phyloP scores from a whole-genome alignment of 2,329 filamentous ascomycete species.

The Phialophora chinensis region DNA sequence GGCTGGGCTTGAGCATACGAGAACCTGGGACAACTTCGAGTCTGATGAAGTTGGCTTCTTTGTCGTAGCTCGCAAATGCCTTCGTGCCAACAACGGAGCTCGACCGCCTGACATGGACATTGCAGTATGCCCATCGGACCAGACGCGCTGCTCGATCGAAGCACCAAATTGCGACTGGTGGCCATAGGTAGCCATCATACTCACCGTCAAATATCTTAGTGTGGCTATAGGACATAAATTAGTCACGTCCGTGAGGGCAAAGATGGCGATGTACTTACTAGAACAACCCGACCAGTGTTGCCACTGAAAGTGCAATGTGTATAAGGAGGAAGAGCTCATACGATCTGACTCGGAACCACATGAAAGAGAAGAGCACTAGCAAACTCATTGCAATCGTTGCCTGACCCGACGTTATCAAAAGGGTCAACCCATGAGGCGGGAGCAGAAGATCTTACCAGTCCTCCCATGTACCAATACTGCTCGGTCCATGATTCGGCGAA shows the following conservation, averaged over 20 bases:
- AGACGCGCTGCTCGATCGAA: slow-evolving; percentile 56
- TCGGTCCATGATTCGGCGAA: slow-evolving; percentile 39
- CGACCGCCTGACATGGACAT: slow-evolving; percentile 47
- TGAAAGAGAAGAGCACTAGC: slow-evolving; percentile 53
- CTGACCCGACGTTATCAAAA: not conserved
- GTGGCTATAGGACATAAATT: slow-evolving; percentile 46
- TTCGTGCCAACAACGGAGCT: slow-evolving; percentile 44
- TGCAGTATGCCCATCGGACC: slow-evolving; percentile 52
- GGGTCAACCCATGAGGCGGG: not conserved
- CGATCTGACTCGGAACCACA: slow-evolving; percentile 52
- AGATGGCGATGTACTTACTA: slow-evolving; percentile 46
- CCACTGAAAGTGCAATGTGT: slow-evolving; percentile 48
- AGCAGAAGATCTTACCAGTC: slow-evolving; percentile 39
- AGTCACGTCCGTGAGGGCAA: not conserved
- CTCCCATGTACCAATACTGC: slow-evolving; percentile 51
- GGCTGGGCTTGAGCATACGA: slow-evolving; percentile 44
- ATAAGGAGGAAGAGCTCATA: slow-evolving; percentile 53
- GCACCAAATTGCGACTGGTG: slow-evolving; percentile 56
- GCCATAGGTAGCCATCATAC: slow-evolving; percentile 60
- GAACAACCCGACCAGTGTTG: slow-evolving; percentile 55
- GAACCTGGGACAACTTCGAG: slow-evolving; percentile 52
- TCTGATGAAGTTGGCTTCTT: slow-evolving; percentile 53
- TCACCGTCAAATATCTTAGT: slow-evolving; percentile 55
- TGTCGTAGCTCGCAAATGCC: slow-evolving; percentile 52
- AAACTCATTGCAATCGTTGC: slow-evolving; percentile 47